A percentile compares a stretch with the other conserved stretches of the same genome.
phyloP scores from a whole-genome alignment of 345 rosid species.

The Passiflora organensis region DNA sequence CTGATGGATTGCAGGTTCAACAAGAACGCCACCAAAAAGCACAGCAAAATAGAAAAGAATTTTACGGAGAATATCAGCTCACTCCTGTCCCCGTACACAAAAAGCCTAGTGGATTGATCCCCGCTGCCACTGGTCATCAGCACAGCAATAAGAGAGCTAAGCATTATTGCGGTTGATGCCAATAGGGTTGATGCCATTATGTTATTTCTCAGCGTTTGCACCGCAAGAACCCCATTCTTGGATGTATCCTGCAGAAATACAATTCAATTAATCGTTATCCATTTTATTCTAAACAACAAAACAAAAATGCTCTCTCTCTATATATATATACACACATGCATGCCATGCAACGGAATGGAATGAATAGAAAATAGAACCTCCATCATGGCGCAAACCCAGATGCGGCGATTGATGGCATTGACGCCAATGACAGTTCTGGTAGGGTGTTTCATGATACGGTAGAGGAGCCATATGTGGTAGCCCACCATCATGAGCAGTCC shows the following conservation, averaged over 20 bases:
- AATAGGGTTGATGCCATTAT: conserved; percentile 91
- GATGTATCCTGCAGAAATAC: conserved; percentile 40
- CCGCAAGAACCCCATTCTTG: conserved; percentile 81
- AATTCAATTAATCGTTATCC: too few relatives aligned
- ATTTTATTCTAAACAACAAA: too few relatives aligned
- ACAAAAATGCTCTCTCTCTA: too few relatives aligned
- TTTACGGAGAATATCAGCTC: conserved; percentile 49
- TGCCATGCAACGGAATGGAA: too few relatives aligned
- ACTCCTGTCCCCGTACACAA: conserved; percentile 52
- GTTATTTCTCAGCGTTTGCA: conserved; percentile 82
- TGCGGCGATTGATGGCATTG: conserved; percentile 76
- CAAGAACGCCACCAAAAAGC: conserved; percentile 67
- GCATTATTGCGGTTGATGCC: conserved; percentile 80
- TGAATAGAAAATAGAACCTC: conserved; percentile 38
- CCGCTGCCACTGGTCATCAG: conserved; percentile 41
- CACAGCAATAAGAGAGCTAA: conserved; percentile 68
- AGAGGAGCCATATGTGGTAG: conserved; percentile 75
- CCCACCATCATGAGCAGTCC: conserved; percentile 48
- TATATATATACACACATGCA: too few relatives aligned
- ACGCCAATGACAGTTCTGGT: conserved; percentile 64
- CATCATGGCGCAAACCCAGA: conserved; percentile 92
- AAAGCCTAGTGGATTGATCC: conserved; percentile 29
- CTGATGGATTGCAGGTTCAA: conserved; percentile 68
- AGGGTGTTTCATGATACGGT: conserved; percentile 52
- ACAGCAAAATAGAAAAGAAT: conserved; percentile 58